Evolutionary conservation across 1,284 basidiomycete genomes (phyloP), one percentile per base, ranked within the genome.

Genomic region (Microbotryum intermedium): DNA sequence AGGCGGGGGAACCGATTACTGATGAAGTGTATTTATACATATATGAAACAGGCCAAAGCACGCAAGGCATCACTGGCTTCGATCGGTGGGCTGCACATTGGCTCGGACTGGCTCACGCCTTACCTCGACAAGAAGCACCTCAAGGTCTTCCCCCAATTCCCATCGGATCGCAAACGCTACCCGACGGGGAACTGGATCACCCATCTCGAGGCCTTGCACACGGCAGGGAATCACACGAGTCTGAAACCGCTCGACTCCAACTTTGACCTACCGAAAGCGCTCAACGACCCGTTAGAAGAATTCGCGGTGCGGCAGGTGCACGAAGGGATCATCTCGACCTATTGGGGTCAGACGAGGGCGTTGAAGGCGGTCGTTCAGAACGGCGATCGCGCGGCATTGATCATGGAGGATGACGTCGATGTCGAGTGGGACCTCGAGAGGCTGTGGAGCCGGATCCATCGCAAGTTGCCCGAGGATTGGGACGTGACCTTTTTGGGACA

Each of bases 361-460:
- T 79, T 88, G 53, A 63, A 70, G 42, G 52, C 67, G 34, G 69
- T 76, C 42, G 59, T 53, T 16, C 72, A 74, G 23, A 70, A 69
- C 46, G 57, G 63, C 0, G 73, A 74, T 71, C 62, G 72, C 1
- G 75, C 79, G 13, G 76, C 76, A 0, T 70, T 89, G 18, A 78
- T 90, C 21, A 75, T 89, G 21, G 87, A 90, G 74, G 88, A 90
- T 71, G 87, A 89, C 63, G 76, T 90, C 18, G 85, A 90, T 71
- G 82, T 87, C 79, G 86, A 90, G 74, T 79, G 76, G 59, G 83
- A 88, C 68, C 79, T 87, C 10, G 73, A 77, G 18, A 57, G 71
- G 13, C 77, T 81, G 45, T 73, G 88, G 54, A 69, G 68, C 42
- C 66, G 69, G 6, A 71, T 88, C 50, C 86, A 85, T 84, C 59